Conservation (phyloP, 148 eudicot genomes). For the Camellia lanceoleosa region DNA sequence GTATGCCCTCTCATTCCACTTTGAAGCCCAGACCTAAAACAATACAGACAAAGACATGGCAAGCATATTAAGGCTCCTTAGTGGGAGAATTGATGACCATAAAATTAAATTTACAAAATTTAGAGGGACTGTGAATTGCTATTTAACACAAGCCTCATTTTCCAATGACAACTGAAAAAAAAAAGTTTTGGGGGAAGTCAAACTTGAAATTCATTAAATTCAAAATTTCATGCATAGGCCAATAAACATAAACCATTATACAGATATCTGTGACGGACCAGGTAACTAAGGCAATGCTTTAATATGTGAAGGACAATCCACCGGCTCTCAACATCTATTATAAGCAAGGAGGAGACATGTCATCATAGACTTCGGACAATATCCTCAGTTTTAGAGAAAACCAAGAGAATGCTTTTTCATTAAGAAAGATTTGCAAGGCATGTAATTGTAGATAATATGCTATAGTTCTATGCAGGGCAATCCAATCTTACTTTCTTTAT, state of each 20-base stretch:
- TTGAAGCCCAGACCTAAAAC: conserved; percentile 95
- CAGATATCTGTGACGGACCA: background rate
- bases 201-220: background rate
- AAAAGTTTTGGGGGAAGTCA: background rate
- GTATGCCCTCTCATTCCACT: conserved; percentile 96
- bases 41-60: background rate
- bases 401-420: background rate
- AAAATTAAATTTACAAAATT: background rate
- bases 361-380: background rate
- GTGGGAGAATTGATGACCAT: background rate
- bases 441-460: background rate
- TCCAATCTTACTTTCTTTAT: conserved; percentile 65
- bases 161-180: background rate
- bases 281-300: background rate
- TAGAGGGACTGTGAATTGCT: background rate
- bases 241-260: background rate
- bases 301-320: background rate
- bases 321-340: background rate
- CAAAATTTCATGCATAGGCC: background rate
- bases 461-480: background rate
- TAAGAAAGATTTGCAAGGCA: background rate
- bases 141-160: background rate
- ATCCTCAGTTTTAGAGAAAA: background rate
- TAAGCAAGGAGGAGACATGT: background rate
- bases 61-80: background rate